Conservation (phyloP, 306 rosid genomes). For the Castanea sativa region DNA sequence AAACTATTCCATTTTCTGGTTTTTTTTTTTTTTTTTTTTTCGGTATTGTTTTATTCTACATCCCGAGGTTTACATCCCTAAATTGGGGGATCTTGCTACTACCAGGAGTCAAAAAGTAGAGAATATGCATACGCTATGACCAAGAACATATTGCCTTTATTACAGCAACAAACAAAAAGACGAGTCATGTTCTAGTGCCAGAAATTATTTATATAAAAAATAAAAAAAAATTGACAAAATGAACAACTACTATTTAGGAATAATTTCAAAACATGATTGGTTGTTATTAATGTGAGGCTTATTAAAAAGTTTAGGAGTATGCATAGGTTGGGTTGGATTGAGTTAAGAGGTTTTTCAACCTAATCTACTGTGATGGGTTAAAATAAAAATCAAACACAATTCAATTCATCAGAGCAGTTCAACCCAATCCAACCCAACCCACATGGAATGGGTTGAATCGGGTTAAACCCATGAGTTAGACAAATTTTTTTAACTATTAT, state of each 20-base stretch:
- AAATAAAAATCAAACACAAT: too few species aligned
- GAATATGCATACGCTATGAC: background rate
- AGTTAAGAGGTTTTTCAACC: too few species aligned
- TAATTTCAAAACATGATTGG: background rate
- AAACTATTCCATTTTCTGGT: too few species aligned
- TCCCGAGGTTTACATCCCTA: background rate
- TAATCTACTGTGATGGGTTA: too few species aligned
- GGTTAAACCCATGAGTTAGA: too few species aligned
- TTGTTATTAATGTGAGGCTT: background rate
- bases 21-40: too few species aligned
- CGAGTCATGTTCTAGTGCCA: background rate
- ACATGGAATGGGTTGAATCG: too few species aligned
- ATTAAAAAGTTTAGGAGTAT: too few species aligned
- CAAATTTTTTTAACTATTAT: too few species aligned
- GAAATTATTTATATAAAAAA: background rate
- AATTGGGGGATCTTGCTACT: background rate
- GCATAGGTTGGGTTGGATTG: too few species aligned
- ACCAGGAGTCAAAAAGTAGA: conserved; percentile 8
- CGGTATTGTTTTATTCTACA: conserved; percentile 2
- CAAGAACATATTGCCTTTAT: background rate
- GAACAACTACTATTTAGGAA: background rate
- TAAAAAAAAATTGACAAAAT: background rate
- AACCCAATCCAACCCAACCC: too few species aligned
- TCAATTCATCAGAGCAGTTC: too few species aligned
- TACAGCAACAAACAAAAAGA: background rate